Base-by-base conservation (phyloP, 495 filamentous ascomycete genomes). In the Viridothelium virens region DNA sequence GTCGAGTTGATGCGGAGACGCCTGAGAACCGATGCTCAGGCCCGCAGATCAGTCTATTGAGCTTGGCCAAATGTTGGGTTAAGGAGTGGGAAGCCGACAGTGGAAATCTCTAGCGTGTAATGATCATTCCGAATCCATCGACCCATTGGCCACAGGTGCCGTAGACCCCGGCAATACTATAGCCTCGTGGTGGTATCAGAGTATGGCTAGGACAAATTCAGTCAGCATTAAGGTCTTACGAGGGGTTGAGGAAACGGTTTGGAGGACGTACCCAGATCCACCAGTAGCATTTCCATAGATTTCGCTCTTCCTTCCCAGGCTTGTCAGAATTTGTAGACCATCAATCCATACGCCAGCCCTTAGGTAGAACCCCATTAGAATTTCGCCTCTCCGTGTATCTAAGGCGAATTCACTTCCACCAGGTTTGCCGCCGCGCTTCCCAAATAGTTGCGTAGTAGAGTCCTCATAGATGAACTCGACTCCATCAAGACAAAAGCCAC, bases 391-490 rank as follows among this genome's bases (percentile, higher is more conserved):
- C 65, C 91, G 85, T 12, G 89, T 88, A 76, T 98, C 93, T 67
- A 96, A 79, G 11, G 87, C 80, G 76, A 94, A 96, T 39, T 86
- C 84, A 70, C 89, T 87, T 2, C 89, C 90, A 9, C 88, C 89
- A 47, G 80, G 77, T 69, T 89, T 88, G 1, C 89, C 91, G 6
- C 89, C 91, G 67, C 83, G 81, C 68, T 91, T 92, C 33, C 94
- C 94, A 79, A 98, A 96, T 14, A 98, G 77, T 75, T 98, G 93
- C 65, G 82, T 89, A 2, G 89, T 89, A 36, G 81, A 81, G 75
- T 97, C 92, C 67, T 97, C 94, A 72, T 96, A 98, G 67, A 88
- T 82, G 73, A 98, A 97, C 72, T 97, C 94, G 11, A 98, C 69
- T 0, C 94, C 94, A 74, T 96, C 90, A 61, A 97, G 68, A 6